These are phyloP conservation scores for Neodidymelliopsis sp. DNA, from an alignment of 2,329 filamentous ascomycete species.

Conservation along the genomic window DNA sequence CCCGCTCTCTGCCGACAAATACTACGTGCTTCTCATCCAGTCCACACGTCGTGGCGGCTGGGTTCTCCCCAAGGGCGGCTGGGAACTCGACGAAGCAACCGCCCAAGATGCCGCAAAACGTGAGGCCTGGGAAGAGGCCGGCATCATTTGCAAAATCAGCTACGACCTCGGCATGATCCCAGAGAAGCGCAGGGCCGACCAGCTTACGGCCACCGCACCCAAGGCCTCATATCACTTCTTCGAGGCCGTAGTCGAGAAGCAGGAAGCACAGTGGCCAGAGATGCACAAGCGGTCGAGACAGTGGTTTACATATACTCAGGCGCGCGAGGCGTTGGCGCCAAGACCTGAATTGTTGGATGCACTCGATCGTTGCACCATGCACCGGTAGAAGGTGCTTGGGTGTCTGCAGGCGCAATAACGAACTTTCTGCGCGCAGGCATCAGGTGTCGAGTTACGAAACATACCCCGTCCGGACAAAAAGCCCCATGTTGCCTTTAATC, in stretches of 20 bases:
- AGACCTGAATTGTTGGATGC: slow-evolving; percentile 91
- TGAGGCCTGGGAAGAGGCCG: slow-evolving; percentile 98
- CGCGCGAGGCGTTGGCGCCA: slow-evolving; percentile 76
- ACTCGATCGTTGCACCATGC: slow-evolving; percentile 75
- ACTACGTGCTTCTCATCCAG: slow-evolving; percentile 90
- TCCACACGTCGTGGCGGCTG: slow-evolving; percentile 89
- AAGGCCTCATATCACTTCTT: slow-evolving; percentile 83
- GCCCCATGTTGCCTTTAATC: slow-evolving; percentile 31
- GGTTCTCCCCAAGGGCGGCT: slow-evolving; percentile 97
- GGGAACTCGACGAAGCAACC: slow-evolving; percentile 93
- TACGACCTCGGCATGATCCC: slow-evolving; percentile 86
- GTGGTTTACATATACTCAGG: slow-evolving; percentile 88
- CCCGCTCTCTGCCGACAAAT: slow-evolving; percentile 84
- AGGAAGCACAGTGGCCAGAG: slow-evolving; percentile 92
- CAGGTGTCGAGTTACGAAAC: slow-evolving; percentile 3
- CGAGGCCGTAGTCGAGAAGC: slow-evolving; percentile 85
- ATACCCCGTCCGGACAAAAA: slow-evolving; percentile 18
- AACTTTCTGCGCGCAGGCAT: slow-evolving; percentile 20
- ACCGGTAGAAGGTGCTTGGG: slow-evolving; percentile 38
- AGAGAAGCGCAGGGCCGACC: slow-evolving; percentile 71
- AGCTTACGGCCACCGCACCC: slow-evolving; percentile 67
- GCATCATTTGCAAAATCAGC: slow-evolving; percentile 84
- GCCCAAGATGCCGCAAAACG: slow-evolving; percentile 82
- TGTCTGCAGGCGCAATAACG: slow-evolving; percentile 19
- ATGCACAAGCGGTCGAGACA: slow-evolving; percentile 86